Percentiles rank a stretch among this genome's conserved stretches.
phyloP scores from a whole-genome alignment of 2,329 filamentous ascomycete genomes.

The Ophiobolus disseminans region DNA sequence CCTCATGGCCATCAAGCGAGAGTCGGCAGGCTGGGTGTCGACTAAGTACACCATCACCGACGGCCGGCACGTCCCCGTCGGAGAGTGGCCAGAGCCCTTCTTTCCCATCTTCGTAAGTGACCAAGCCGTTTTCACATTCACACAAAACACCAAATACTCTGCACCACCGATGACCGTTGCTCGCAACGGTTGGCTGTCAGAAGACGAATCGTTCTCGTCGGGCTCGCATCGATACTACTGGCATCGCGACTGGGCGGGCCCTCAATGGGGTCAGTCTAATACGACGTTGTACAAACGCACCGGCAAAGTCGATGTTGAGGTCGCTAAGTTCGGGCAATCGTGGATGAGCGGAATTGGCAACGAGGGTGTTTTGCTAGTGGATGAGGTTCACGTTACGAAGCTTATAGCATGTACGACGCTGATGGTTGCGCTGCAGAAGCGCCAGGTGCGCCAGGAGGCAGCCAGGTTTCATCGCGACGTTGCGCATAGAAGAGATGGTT shows the following conservation, averaged over 20 bases:
- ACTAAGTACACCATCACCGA: conserved; percentile 25
- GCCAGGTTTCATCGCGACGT: not conserved
- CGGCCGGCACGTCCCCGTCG: conserved; percentile 14
- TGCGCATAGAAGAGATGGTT: no score
- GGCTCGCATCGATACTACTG: conserved; percentile 26
- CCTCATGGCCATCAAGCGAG: conserved; percentile 14
- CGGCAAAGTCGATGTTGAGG: conserved; percentile 24
- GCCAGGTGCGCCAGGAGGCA: not conserved
- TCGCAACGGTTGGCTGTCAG: conserved; percentile 23
- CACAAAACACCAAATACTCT: conserved; percentile 18
- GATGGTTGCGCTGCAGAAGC: conserved; percentile 34
- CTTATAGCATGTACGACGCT: conserved; percentile 31
- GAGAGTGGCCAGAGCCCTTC: conserved; percentile 30
- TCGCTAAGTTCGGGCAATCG: conserved; percentile 35
- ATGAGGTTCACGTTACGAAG: conserved; percentile 27
- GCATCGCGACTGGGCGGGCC: conserved; percentile 32
- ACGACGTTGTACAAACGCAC: conserved; percentile 30
- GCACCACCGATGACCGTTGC: conserved; percentile 19
- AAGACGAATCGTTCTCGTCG: conserved; percentile 27
- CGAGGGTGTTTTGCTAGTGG: conserved; percentile 30
- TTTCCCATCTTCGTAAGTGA: conserved; percentile 20
- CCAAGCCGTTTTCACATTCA: conserved; percentile 27
- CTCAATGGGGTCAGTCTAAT: conserved; percentile 22
- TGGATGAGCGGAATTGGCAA: conserved; percentile 31
- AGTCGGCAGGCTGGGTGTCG: conserved; percentile 22